phyloP scores from a whole-genome alignment of 352 stramenopile species.

The Globisporangium parvum region DNA sequence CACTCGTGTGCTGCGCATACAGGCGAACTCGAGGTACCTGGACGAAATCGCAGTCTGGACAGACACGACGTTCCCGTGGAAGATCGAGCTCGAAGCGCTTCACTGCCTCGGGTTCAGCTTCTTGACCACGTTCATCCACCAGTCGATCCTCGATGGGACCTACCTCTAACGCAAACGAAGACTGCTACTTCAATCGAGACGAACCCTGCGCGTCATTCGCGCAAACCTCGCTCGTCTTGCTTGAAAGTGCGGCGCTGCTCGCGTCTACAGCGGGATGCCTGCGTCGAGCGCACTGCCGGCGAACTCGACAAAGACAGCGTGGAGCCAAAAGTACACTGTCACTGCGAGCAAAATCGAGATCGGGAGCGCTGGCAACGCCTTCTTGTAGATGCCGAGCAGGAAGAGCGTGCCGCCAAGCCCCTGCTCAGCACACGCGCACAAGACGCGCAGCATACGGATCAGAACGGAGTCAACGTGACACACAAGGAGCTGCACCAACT shows the following conservation, averaged over 20 bases:
- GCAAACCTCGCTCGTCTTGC: background rate
- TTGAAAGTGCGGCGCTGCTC: background rate
- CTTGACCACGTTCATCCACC: conserved; percentile 49
- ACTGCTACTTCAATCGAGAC: background rate
- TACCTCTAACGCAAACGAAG: conserved; percentile 22
- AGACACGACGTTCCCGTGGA: conserved; percentile 33
- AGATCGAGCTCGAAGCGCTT: conserved; percentile 80
- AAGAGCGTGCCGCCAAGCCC: conserved; percentile 93
- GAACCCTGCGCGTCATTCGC: background rate
- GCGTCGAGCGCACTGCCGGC: conserved; percentile 30
- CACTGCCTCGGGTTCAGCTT: conserved; percentile 75
- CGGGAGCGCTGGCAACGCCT: conserved; percentile 94
- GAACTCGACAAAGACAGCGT: conserved; percentile 65
- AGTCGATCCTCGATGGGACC: conserved; percentile 31
- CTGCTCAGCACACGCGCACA: conserved; percentile 17
- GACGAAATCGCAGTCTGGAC: conserved; percentile 57
- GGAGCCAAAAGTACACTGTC: conserved; percentile 79
- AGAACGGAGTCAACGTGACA: background rate
- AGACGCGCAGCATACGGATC: conserved; percentile 1
- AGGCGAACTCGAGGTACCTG: conserved; percentile 49
- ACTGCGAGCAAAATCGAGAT: conserved; percentile 89
- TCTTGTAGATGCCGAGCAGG: conserved; percentile 93
- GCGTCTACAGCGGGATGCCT: conserved; percentile 18
- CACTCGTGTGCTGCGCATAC: background rate
- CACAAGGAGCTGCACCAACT: no score